Conservation (phyloP, 2,329 filamentous ascomycete genomes). For the Colletotrichum theobromicola region DNA sequence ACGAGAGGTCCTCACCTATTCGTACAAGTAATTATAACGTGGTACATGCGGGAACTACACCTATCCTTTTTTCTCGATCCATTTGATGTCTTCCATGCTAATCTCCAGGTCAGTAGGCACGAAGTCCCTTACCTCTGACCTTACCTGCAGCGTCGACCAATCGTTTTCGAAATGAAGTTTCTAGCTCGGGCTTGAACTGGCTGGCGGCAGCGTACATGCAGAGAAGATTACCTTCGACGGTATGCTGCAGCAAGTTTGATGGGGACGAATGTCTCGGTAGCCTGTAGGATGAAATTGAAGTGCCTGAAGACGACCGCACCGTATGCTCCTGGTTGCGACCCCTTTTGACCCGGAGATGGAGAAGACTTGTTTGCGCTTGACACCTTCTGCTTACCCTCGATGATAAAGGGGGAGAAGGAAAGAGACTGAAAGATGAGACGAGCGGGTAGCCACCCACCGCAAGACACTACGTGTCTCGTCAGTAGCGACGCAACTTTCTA, state of each 20-base stretch:
- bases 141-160: slow-evolving; percentile 48
- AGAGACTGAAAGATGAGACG: slow-evolving; percentile 22
- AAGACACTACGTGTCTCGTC: slow-evolving; percentile 43
- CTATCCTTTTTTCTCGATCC: background rate
- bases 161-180: background rate
- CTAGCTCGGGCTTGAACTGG: background rate
- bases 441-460: slow-evolving; percentile 43
- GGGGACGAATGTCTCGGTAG: background rate
- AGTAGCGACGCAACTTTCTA: slow-evolving; percentile 69
- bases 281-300: background rate
- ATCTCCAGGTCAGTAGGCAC: slow-evolving; percentile 39
- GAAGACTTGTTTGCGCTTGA: background rate
- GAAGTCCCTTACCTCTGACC: slow-evolving; percentile 60
- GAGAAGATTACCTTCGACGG: slow-evolving; percentile 19
- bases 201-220: background rate
- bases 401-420: slow-evolving; percentile 38
- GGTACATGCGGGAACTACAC: slow-evolving; percentile 17
- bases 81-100: slow-evolving; percentile 5
- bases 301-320: background rate
- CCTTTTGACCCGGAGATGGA: background rate
- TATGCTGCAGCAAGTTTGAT: background rate
- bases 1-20: slow-evolving; percentile 20
- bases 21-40: slow-evolving; percentile 18
- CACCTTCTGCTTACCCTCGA: slow-evolving; percentile 37
- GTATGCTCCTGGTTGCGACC: background rate